phyloP scores from a whole-genome alignment of 192 early-diverging fungal species.

The Entophlyctis luteolus region DNA sequence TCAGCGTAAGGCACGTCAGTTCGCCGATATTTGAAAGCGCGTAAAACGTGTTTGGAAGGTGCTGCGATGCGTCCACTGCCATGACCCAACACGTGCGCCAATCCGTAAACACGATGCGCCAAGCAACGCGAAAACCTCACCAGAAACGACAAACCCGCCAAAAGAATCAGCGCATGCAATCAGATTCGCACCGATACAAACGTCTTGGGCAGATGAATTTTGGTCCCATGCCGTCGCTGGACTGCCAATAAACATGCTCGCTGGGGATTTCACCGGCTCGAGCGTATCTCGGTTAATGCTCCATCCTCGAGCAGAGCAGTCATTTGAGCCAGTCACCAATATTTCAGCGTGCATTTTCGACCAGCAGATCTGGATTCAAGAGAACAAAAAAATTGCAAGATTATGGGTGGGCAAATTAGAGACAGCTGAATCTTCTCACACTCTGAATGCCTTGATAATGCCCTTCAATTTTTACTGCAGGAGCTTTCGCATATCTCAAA shows the following conservation, averaged over 20 bases:
- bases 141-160: constrained; percentile 26
- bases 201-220: neutral
- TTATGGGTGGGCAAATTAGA: too few species aligned
- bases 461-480: constrained; percentile 49
- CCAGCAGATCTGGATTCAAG: constrained; percentile 51
- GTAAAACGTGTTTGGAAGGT: constrained; percentile 43
- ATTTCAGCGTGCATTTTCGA: constrained; percentile 66
- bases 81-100: neutral
- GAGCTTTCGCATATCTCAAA: constrained; percentile 51
- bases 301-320: constrained; percentile 57
- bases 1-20: constrained; percentile 36
- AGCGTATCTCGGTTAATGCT: constrained; percentile 24
- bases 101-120: neutral
- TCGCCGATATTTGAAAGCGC: constrained; percentile 34
- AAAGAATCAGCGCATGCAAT: constrained; percentile 32
- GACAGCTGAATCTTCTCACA: constrained; percentile 16
- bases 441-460: constrained; percentile 49
- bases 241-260: constrained; percentile 37
- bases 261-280: constrained; percentile 25
- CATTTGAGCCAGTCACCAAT: constrained; percentile 55
- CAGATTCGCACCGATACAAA: constrained; percentile 34
- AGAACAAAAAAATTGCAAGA: neutral
- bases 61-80: constrained; percentile 27
- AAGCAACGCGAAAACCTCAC: neutral
- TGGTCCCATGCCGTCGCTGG: constrained; percentile 43